Evolutionary conservation across 257 asterid genomes (phyloP).

Genomic region (Gentiana dahurica): DNA sequence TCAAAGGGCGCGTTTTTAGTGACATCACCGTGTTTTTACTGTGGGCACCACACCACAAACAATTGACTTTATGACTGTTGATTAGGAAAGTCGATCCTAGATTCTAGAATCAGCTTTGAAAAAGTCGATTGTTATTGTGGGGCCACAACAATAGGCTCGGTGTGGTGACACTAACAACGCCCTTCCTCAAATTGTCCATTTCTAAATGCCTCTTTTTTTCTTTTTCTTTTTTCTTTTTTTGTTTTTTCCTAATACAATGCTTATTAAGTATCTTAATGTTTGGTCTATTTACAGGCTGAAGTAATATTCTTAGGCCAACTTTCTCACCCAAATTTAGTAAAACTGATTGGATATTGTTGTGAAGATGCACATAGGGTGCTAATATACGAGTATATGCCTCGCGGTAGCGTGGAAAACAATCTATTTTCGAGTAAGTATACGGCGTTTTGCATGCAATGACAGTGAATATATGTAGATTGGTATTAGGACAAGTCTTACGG

Average conservation of each 20-base stretch:
- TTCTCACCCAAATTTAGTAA: slow-evolving; percentile 75
- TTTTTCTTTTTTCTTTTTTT: neutral
- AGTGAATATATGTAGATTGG: too few species aligned
- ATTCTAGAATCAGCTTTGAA: too few species aligned
- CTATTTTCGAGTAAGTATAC: slow-evolving; percentile 55
- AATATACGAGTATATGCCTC: slow-evolving; percentile 62
- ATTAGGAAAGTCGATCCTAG: too few species aligned
- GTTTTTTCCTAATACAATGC: neutral
- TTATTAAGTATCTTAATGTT: neutral
- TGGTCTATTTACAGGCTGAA: slow-evolving; percentile 45
- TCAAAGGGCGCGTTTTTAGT: too few species aligned
- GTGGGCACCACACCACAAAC: too few species aligned
- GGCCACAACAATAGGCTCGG: too few species aligned
- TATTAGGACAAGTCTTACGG: too few species aligned
- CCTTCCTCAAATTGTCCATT: slow-evolving; percentile 2
- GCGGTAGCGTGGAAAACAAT: slow-evolving; percentile 69
- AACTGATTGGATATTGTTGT: slow-evolving; percentile 71
- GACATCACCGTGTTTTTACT: too few species aligned
- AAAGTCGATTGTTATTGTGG: too few species aligned
- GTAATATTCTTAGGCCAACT: slow-evolving; percentile 77
- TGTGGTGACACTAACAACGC: too few species aligned
- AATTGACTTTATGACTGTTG: too few species aligned
- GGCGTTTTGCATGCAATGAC: neutral
- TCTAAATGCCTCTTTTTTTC: neutral
- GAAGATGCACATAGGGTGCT: slow-evolving; percentile 66